Percentiles rank a stretch among this genome's conserved stretches.
These are phyloP conservation scores for Alternaria brassicae DNA, from an alignment of 2,329 filamentous ascomycete species.

Conservation along the genomic window DNA sequence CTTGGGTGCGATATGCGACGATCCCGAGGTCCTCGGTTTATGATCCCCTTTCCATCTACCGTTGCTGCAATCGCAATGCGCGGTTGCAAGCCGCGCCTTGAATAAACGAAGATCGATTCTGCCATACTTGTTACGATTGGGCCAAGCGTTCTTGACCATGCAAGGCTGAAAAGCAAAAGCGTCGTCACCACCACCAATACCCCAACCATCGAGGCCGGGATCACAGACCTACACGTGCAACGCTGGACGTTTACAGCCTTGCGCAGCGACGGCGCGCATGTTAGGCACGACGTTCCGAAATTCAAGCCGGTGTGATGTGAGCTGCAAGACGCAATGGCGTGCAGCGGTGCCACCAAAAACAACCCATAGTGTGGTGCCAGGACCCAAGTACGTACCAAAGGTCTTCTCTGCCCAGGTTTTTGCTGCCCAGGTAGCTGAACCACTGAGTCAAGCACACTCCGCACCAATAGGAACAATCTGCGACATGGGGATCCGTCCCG, in stretches of 20 bases:
- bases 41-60: background rate
- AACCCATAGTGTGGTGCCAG: background rate
- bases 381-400: background rate
- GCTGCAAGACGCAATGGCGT: constrained; percentile 8
- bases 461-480: background rate
- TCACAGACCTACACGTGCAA: background rate
- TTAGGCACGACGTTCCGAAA: background rate
- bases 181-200: background rate
- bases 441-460: background rate
- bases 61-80: background rate
- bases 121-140: constrained; percentile 3
- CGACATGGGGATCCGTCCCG: background rate
- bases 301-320: background rate
- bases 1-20: background rate
- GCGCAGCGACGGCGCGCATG: constrained; percentile 1
- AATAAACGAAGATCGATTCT: constrained; percentile 1
- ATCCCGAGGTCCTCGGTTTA: background rate
- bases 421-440: background rate
- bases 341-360: constrained; percentile 3
- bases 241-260: constrained; percentile 4
- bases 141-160: background rate
- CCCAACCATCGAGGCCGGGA: background rate
- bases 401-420: background rate
- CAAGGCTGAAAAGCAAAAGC: constrained; percentile 5
- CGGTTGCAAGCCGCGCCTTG: background rate